Conservation (phyloP, 2,329 filamentous ascomycete genomes). For the Clonostachys sp. region DNA sequence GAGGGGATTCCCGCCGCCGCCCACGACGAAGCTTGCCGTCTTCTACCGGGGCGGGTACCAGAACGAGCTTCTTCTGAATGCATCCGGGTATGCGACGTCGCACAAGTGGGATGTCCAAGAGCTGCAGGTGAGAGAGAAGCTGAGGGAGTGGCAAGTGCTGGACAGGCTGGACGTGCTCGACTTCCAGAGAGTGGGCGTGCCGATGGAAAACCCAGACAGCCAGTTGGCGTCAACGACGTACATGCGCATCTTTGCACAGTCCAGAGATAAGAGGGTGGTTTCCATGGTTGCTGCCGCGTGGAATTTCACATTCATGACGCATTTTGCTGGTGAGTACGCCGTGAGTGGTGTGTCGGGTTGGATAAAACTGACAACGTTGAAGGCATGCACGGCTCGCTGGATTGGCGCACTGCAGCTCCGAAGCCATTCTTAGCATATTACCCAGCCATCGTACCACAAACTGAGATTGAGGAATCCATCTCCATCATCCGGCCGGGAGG, state of each 20-base stretch:
- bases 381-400: constrained; percentile 34
- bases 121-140: constrained; percentile 34
- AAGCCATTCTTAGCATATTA: constrained; percentile 12
- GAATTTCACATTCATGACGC: constrained; percentile 28
- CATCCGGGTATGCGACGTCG: constrained; percentile 38
- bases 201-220: constrained; percentile 23
- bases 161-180: constrained; percentile 43
- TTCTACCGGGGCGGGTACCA: constrained; percentile 44
- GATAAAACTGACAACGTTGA: constrained; percentile 4
- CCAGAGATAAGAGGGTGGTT: constrained; percentile 18
- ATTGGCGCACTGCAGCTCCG: constrained; percentile 29
- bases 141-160: constrained; percentile 27
- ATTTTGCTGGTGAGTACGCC: constrained; percentile 21
- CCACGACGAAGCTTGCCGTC: constrained; percentile 47
- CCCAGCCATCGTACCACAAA: constrained; percentile 14
- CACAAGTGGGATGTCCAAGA: constrained; percentile 46
- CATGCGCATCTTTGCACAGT: constrained; percentile 36
- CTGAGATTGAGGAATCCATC: constrained; percentile 21
- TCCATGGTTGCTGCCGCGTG: constrained; percentile 18
- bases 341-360: neutral
- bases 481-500: constrained; percentile 8
- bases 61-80: constrained; percentile 36
- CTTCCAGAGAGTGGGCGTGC: constrained; percentile 33
- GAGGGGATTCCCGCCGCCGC: constrained; percentile 32
- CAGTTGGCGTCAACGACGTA: constrained; percentile 38